Conservation (phyloP, 371 early-diverging fungal genomes). For the Funneliformis caledonium region DNA sequence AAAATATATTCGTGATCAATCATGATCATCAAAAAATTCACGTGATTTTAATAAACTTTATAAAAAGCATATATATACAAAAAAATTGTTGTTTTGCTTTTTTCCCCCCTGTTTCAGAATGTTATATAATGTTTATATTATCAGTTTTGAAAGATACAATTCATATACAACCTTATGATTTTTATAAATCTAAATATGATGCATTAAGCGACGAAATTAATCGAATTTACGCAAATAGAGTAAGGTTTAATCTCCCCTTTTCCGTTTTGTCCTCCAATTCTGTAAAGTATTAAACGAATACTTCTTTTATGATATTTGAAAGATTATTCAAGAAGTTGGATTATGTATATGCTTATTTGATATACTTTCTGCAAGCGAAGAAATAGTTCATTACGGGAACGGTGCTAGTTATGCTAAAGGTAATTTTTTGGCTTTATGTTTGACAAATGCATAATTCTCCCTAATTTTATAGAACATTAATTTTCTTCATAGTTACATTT, state of each 20-base stretch:
- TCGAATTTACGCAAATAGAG: constrained; percentile 90
- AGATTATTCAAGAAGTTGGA: constrained; percentile 90
- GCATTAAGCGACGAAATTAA: constrained; percentile 92
- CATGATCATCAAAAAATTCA: no score
- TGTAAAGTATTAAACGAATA: neutral
- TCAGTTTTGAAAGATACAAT: constrained; percentile 82
- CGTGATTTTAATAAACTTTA: no score
- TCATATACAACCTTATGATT: constrained; percentile 80
- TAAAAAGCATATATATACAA: no score
- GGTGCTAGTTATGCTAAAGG: constrained; percentile 81
- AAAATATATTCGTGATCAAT: no score
- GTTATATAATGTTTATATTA: constrained; percentile 78
- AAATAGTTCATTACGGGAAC: constrained; percentile 81
- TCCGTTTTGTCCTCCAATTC: neutral
- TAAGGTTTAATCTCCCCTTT: constrained; percentile 42
- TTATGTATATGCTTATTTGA: constrained; percentile 88
- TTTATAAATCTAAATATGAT: constrained; percentile 68
- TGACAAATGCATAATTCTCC: neutral
- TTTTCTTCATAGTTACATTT: constrained; percentile 63
- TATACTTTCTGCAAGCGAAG: constrained; percentile 78
- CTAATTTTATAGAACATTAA: constrained; percentile 14
- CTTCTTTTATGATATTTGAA: neutral
- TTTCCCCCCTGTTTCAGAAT: no score
- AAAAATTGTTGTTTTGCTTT: no score
- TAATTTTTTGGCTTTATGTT: constrained; percentile 27